Evolutionary conservation across 2,329 filamentous ascomycete genomes (phyloP), one percentile per base, ranked within the genome.

Genomic region (Alternaria triticina): DNA sequence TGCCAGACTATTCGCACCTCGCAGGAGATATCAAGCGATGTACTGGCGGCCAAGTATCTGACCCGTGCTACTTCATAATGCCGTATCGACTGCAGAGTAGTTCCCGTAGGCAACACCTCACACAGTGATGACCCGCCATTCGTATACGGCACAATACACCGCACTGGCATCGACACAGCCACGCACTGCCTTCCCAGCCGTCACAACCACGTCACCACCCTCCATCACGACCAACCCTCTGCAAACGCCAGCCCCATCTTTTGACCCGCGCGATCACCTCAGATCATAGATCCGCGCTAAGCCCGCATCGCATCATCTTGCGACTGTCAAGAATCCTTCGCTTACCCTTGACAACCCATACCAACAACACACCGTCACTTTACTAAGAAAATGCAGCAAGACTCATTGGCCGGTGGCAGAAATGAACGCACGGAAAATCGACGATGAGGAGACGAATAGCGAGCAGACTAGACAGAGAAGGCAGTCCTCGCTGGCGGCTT

Each of bases 41-140:
- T 30, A 36, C 13, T 4, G 7, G 3, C 1, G 13, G 33, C 13
- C 4, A 7, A 3, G 6, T 4, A 9, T 1, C 3, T 9, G 33
- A 40, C 33, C 8, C 1, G 3, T 0, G 33, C 5, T 2, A 6
- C 9, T 11, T 40, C 36, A 10, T 0, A 17, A 6, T 6, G 36
- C 2, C 9, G 9, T 40, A 40, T 40, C n/a, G 1, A 40, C n/a
- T 74, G 69, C 49, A 65, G 67, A 33, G 54, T 51, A 67, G 70
- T 73, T 54, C 73, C 68, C 55, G 70, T 68, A 57, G 11, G 36
- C 36, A 40, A 3, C 36, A 17, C 36, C 36, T 10, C n/a, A 40
- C 3, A 11, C 15, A 17, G 15, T 17, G 5, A n/a, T 10, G 8
- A 40, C 5, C 5, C 15, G 36, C n/a, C 15, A 11, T 40, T 11